Percentiles rank a stretch among this genome's conserved stretches.
These are phyloP conservation scores for Alternaria brassicae DNA, from an alignment of 2,329 filamentous ascomycete species.

Conservation along the genomic window DNA sequence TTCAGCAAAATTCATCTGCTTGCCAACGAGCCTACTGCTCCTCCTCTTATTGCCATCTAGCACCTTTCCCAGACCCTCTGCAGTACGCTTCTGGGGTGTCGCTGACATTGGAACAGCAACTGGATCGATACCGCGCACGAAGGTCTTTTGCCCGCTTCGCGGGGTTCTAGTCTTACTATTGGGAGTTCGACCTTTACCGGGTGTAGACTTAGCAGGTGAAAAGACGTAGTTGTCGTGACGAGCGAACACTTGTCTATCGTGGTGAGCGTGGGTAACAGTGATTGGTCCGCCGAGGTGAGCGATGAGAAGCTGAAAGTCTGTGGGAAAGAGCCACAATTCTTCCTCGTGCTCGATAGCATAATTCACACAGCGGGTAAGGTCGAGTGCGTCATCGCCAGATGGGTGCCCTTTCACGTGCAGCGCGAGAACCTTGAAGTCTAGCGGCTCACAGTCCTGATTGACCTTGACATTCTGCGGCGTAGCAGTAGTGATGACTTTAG, in stretches of 20 bases:
- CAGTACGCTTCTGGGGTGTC: slow-evolving; percentile 6
- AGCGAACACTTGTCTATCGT: slow-evolving; percentile 25
- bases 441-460: slow-evolving; percentile 15
- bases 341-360: slow-evolving; percentile 28
- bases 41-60: slow-evolving; percentile 8
- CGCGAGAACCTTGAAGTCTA: slow-evolving; percentile 36
- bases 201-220: neutral
- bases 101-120: neutral
- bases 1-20: slow-evolving; percentile 13
- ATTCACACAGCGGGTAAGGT: slow-evolving; percentile 37
- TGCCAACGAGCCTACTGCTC: slow-evolving; percentile 18
- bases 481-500: slow-evolving; percentile 9
- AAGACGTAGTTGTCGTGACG: slow-evolving; percentile 17
- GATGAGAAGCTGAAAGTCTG: slow-evolving; percentile 29
- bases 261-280: slow-evolving; percentile 22
- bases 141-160: neutral
- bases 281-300: slow-evolving; percentile 26
- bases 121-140: neutral
- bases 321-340: slow-evolving; percentile 36
- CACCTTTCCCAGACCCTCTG: neutral
- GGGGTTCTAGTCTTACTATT: neutral
- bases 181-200: neutral
- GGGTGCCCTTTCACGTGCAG: slow-evolving; percentile 32
- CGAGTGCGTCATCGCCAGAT: slow-evolving; percentile 33
- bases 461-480: slow-evolving; percentile 3